Evolutionary conservation across 805 yeast genomes (phyloP).

Genomic region (Suhomyces sp.): DNA sequence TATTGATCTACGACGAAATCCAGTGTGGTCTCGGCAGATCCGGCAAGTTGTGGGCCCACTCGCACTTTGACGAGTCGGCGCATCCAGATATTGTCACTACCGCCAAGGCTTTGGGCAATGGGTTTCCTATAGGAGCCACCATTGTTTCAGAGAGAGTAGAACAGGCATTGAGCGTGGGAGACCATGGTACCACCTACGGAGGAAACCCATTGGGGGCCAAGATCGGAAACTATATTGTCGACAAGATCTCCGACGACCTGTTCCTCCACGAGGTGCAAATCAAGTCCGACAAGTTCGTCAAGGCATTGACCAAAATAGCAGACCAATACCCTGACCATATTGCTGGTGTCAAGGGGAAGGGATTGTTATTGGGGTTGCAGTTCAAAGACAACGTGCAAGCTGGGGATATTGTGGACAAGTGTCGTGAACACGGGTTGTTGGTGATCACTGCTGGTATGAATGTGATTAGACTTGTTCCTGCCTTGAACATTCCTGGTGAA

Average conservation of each 20-base stretch:
- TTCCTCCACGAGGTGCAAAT: conserved; percentile 59
- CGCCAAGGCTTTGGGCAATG: conserved; percentile 97
- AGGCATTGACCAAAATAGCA: conserved; percentile 49
- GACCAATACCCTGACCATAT: conserved; percentile 59
- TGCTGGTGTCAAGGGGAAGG: conserved; percentile 78
- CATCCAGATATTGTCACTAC: conserved; percentile 93
- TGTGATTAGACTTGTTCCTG: conserved; percentile 88
- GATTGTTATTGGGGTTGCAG: conserved; percentile 82
- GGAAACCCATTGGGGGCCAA: conserved; percentile 93
- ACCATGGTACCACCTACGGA: conserved; percentile 97
- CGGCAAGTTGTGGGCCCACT: conserved; percentile 92
- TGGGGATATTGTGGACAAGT: conserved; percentile 55
- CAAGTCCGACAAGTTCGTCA: conserved; percentile 56
- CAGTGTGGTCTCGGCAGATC: conserved; percentile 96
- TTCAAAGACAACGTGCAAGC: conserved; percentile 58
- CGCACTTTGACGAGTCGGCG: conserved; percentile 64
- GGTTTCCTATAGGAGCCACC: conserved; percentile 94
- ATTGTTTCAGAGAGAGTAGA: conserved; percentile 81
- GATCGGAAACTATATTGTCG: conserved; percentile 74
- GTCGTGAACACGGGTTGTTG: conserved; percentile 77
- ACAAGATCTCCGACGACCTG: conserved; percentile 55
- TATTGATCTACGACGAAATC: conserved; percentile 89
- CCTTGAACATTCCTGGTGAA: conserved; percentile 75
- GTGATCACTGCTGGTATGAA: conserved; percentile 91
- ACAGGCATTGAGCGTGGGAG: conserved; percentile 74